Evolutionary conservation across 768 basidiomycete species (phyloP).

Genomic region (Mycena pura): DNA sequence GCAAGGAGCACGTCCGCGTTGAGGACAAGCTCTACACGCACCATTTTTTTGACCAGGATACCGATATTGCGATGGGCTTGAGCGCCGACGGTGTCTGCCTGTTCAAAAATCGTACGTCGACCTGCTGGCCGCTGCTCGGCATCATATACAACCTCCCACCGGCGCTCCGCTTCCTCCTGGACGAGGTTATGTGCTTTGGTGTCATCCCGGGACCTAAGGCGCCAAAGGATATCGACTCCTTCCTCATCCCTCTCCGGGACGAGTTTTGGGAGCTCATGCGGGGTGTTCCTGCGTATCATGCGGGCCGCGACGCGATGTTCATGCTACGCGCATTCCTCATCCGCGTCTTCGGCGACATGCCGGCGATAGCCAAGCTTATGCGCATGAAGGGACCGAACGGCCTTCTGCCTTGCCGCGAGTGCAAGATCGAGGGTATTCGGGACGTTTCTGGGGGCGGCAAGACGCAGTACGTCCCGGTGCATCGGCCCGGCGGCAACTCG

Average conservation of each 20-base stretch:
- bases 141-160: conserved; percentile 48
- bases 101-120: conserved; percentile 32
- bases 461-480: conserved; percentile 37
- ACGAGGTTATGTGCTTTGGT: conserved; percentile 42
- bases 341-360: conserved; percentile 1
- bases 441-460: conserved; percentile 3
- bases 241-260: conserved; percentile 43
- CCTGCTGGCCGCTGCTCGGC: conserved; percentile 43
- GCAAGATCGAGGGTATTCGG: conserved; percentile 41
- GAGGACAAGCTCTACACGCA: conserved; percentile 29
- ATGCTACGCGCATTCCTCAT: too few relatives aligned
- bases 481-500: conserved; percentile 19
- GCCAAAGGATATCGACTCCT: conserved; percentile 46
- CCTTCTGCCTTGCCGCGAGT: conserved; percentile 32
- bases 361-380: background rate
- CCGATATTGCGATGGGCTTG: conserved; percentile 47
- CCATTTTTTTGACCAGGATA: conserved; percentile 38
- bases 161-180: conserved; percentile 37
- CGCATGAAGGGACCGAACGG: conserved; percentile 23
- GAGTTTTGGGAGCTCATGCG: conserved; percentile 39
- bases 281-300: conserved; percentile 30
- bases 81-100: conserved; percentile 46
- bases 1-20: conserved; percentile 28
- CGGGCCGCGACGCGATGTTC: background rate
- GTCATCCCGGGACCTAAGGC: conserved; percentile 49